Evolutionary conservation across 495 filamentous ascomycete genomes (phyloP).

Genomic region (Talaromyces liani): DNA sequence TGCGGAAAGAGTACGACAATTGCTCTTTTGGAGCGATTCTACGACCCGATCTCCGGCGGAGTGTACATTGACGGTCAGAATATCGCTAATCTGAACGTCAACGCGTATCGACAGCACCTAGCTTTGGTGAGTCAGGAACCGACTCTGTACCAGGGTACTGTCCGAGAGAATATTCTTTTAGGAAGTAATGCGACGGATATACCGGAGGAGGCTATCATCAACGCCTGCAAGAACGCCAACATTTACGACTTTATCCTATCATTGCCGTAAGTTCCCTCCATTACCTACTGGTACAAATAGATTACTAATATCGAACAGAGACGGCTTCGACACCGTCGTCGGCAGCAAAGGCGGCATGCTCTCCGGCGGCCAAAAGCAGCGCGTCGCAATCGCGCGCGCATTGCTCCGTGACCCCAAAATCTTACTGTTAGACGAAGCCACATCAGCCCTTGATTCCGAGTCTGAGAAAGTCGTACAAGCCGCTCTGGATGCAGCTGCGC

Average conservation of each 20-base stretch:
- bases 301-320: too few relatives aligned
- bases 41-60: slow-evolving; percentile 67
- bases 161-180: slow-evolving; percentile 60
- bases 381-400: slow-evolving; percentile 70
- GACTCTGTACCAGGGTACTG: slow-evolving; percentile 76
- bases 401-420: slow-evolving; percentile 64
- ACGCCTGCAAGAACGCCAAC: slow-evolving; percentile 80
- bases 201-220: slow-evolving; percentile 58
- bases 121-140: slow-evolving; percentile 84
- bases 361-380: slow-evolving; percentile 79
- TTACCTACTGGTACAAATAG: too few relatives aligned
- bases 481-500: slow-evolving; percentile 66
- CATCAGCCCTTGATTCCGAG: slow-evolving; percentile 72
- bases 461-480: slow-evolving; percentile 78
- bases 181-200: slow-evolving; percentile 57
- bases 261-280: slow-evolving; percentile 48
- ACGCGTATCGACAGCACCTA: slow-evolving; percentile 66
- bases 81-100: slow-evolving; percentile 67
- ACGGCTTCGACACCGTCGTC: slow-evolving; percentile 69
- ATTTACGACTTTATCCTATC: slow-evolving; percentile 88
- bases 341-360: slow-evolving; percentile 72
- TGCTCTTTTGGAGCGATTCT: slow-evolving; percentile 75
- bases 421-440: slow-evolving; percentile 76
- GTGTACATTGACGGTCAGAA: slow-evolving; percentile 69
- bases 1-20: slow-evolving; percentile 84